Percentiles rank a stretch among this genome's conserved stretches.
phyloP scores from a whole-genome alignment of 163 green algal species.

The Scenedesmus sp. region DNA sequence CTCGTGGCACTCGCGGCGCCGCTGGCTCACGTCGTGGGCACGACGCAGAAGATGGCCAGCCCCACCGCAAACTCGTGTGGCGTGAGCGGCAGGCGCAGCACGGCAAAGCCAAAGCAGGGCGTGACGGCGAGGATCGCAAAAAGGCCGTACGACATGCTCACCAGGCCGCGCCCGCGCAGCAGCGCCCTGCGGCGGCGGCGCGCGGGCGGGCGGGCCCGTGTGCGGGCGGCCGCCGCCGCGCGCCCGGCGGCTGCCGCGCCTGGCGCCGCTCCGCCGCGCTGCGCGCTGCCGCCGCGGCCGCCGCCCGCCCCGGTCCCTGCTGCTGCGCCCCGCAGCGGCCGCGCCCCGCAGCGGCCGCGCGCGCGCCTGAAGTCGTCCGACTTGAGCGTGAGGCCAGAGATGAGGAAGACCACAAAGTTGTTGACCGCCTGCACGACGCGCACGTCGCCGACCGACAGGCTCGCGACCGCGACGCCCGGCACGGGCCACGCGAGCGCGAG shows the following conservation, averaged over 20 bases:
- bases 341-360: no score
- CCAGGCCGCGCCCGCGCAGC: no score
- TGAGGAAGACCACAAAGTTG: constrained; percentile 58
- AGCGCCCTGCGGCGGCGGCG: constrained; percentile 26
- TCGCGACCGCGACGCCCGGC: constrained; percentile 40
- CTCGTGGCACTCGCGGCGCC: no score
- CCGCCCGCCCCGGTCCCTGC: no score
- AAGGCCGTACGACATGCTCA: no score
- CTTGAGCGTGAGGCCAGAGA: constrained; percentile 54
- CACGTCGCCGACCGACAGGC: constrained; percentile 33
- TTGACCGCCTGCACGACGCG: constrained; percentile 49
- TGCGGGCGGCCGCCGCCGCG: no score
- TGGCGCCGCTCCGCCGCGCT: no score
- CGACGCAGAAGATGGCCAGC: constrained; percentile 67
- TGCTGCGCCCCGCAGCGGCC: no score
- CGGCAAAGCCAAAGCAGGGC: constrained; percentile 58
- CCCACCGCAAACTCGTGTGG: constrained; percentile 59
- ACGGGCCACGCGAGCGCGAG: constrained; percentile 42
- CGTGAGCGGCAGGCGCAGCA: constrained; percentile 45
- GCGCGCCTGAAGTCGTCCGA: constrained; percentile 45
- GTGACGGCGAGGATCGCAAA: constrained; percentile 58
- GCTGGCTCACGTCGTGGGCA: constrained; percentile 80
- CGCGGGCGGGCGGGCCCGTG: no score
- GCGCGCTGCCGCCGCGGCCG: no score
- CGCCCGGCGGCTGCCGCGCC: no score